Percentiles rank a stretch among this genome's conserved stretches.
These are phyloP conservation scores for Silene noctiflora DNA, from an alignment of 179 eudicot genomes.

Conservation along the genomic window DNA sequence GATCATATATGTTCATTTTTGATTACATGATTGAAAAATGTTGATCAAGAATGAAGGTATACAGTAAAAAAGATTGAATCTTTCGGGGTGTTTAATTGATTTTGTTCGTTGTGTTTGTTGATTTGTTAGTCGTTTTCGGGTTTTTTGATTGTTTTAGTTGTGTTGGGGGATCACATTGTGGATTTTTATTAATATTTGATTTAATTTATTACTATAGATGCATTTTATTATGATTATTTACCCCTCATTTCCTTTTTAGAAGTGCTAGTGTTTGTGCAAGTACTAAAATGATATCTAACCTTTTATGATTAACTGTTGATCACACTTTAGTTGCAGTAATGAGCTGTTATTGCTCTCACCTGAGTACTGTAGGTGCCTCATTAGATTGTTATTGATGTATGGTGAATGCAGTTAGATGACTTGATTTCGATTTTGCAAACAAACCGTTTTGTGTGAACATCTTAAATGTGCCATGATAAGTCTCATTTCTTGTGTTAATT, in stretches of 20 bases:
- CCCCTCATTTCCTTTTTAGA: neutral
- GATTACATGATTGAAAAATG: constrained; percentile 9
- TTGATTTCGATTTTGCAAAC: neutral
- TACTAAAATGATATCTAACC: constrained; percentile 2
- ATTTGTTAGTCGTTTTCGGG: neutral
- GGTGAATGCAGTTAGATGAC: constrained; percentile 1
- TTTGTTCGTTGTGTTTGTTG: neutral
- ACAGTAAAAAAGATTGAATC: constrained; percentile 6
- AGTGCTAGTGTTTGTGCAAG: neutral
- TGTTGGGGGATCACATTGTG: constrained; percentile 22
- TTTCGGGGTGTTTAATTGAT: constrained; percentile 5
- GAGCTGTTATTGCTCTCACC: constrained; percentile 4
- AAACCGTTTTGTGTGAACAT: neutral
- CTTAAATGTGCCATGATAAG: constrained; percentile 17
- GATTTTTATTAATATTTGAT: neutral
- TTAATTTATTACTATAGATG: constrained; percentile 2
- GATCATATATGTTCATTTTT: neutral
- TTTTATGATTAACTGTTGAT: neutral
- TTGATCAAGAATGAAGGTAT: constrained; percentile 4
- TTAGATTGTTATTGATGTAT: constrained; percentile 14
- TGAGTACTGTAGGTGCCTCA: constrained; percentile 19
- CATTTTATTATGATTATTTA: neutral
- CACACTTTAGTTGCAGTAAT: constrained; percentile 8
- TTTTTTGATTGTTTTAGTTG: constrained; percentile 5
- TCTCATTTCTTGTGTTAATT: constrained; percentile 12